These are phyloP conservation scores for Zygosaccharomyces pseudobailii DNA, from an alignment of 1,139 yeast genomes.

Conservation along the genomic window DNA sequence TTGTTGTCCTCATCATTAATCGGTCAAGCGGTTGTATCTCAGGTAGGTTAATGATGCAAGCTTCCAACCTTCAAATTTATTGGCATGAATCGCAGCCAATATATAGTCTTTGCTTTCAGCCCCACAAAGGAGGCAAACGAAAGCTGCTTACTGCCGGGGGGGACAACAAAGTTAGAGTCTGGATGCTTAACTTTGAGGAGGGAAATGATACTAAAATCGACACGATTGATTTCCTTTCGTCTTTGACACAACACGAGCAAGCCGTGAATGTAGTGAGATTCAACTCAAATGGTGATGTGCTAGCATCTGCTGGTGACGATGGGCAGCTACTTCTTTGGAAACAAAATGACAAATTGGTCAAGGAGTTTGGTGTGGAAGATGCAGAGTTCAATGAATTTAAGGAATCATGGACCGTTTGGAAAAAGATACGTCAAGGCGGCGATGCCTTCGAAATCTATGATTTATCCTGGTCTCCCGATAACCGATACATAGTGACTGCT, in stretches of 20 bases:
- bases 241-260: constrained; percentile 82
- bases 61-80: constrained; percentile 35
- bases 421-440: constrained; percentile 22
- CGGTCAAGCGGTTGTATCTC: not conserved
- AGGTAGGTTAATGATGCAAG: constrained; percentile 21
- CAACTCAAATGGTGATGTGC: constrained; percentile 52
- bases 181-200: constrained; percentile 36
- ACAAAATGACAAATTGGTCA: constrained; percentile 47
- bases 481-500: constrained; percentile 71
- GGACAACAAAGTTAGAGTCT: constrained; percentile 76
- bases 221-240: constrained; percentile 61
- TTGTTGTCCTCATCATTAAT: too few species aligned
- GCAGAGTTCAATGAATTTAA: constrained; percentile 44
- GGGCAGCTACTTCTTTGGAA: constrained; percentile 84
- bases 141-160: constrained; percentile 91
- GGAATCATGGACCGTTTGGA: constrained; percentile 61
- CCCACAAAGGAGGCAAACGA: constrained; percentile 26
- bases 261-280: constrained; percentile 91
- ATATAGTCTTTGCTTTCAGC: constrained; percentile 78
- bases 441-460: constrained; percentile 72
- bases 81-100: constrained; percentile 61
- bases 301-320: constrained; percentile 95
- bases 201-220: constrained; percentile 33
- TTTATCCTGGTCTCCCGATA: constrained; percentile 86
- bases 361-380: constrained; percentile 37